Conservation (phyloP, 345 rosid genomes). For the Citrus medica region DNA sequence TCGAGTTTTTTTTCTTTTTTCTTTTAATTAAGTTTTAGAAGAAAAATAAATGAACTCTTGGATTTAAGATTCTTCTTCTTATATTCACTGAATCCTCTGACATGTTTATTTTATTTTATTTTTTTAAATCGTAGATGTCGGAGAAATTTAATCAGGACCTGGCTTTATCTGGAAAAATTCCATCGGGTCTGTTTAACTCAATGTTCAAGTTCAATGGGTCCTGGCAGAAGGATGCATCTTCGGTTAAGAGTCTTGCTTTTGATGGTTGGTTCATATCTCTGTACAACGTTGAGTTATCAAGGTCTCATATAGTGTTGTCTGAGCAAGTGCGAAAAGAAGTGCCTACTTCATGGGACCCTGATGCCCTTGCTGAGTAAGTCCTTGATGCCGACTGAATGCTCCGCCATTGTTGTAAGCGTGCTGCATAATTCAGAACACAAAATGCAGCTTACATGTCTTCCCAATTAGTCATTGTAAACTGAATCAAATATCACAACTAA, state of each 20-base stretch:
- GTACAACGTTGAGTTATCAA: conserved; percentile 73
- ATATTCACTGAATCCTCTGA: no score
- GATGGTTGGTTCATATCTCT: conserved; percentile 96
- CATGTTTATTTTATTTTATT: no score
- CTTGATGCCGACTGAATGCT: conserved; percentile 8
- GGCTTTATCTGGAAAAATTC: conserved; percentile 79
- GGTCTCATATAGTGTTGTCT: conserved; percentile 58
- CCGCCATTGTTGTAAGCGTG: not conserved
- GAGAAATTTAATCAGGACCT: conserved; percentile 83
- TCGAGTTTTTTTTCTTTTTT: not conserved
- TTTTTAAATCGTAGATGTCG: conserved; percentile 65
- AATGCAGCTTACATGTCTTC: not conserved
- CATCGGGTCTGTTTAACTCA: conserved; percentile 69
- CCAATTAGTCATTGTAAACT: not conserved
- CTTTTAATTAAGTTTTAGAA: not conserved
- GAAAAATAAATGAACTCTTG: not conserved
- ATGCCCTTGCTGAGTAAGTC: conserved; percentile 84
- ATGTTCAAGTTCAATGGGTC: conserved; percentile 66
- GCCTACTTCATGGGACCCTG: conserved; percentile 88
- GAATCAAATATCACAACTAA: not conserved
- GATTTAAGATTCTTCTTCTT: no score
- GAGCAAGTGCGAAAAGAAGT: conserved; percentile 72
- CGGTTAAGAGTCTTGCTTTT: conserved; percentile 59
- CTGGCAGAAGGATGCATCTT: conserved; percentile 86
- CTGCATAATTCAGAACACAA: not conserved